These are phyloP conservation scores for Quercus lobata DNA, from an alignment of 331 rosid species.

Conservation along the genomic window DNA sequence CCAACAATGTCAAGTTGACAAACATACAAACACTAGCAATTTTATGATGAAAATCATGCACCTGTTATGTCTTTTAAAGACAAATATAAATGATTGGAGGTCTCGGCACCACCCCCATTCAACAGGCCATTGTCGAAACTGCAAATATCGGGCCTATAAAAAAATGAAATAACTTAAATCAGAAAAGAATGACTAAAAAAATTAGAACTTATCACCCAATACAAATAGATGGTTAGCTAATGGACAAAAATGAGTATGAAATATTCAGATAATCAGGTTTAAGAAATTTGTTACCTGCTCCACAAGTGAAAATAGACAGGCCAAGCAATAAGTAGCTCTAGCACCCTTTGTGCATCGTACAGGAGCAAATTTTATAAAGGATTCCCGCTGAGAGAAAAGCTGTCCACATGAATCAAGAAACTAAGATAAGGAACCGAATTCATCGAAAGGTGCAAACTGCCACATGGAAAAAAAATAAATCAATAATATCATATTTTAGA, in stretches of 20 bases:
- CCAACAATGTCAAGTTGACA: not conserved
- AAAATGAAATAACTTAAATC: not conserved
- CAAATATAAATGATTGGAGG: constrained; percentile 85
- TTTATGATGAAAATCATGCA: constrained; percentile 23
- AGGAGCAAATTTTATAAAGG: constrained; percentile 51
- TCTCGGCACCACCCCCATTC: constrained; percentile 99
- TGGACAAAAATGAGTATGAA: not conserved
- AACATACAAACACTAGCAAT: too few relatives aligned
- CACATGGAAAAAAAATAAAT: not conserved
- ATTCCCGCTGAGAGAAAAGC: constrained; percentile 53
- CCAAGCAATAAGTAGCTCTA: constrained; percentile 73
- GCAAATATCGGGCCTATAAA: constrained; percentile 61
- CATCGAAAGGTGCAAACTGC: constrained; percentile 8
- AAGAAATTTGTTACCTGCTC: constrained; percentile 69
- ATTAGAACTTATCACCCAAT: not conserved
- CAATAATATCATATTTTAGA: not conserved
- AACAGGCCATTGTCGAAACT: constrained; percentile 75
- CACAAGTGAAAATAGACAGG: constrained; percentile 79
- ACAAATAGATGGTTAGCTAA: not conserved
- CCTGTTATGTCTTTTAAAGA: constrained; percentile 89
- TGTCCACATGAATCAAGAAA: constrained; percentile 33
- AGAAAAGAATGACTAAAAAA: not conserved
- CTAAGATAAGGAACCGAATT: constrained; percentile 16
- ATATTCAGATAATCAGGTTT: not conserved
- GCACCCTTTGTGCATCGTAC: constrained; percentile 44